phyloP scores from a whole-genome alignment of 1,284 basidiomycete species.

The Ustilago nuda region DNA sequence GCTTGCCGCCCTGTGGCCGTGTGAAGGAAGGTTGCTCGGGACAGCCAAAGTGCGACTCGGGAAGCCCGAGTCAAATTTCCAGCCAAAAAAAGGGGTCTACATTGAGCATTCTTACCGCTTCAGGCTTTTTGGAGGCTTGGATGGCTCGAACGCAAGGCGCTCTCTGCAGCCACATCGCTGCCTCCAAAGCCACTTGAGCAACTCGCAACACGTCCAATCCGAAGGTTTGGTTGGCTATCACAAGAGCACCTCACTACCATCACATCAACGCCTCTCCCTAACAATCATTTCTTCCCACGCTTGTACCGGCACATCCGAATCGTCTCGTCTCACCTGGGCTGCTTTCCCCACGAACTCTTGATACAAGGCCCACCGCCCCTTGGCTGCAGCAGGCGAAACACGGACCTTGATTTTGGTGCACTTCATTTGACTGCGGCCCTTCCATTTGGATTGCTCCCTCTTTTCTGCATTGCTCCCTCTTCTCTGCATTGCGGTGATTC shows the following conservation, averaged over 20 bases:
- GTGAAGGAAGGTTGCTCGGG: slow-evolving; percentile 1
- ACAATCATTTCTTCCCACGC: background rate
- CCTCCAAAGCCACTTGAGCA: slow-evolving; percentile 2
- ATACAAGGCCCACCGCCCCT: background rate
- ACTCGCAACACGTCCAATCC: background rate
- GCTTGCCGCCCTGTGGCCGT: background rate
- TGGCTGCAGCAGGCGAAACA: slow-evolving; percentile 1
- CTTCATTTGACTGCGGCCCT: slow-evolving; percentile 4
- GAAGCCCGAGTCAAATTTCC: background rate
- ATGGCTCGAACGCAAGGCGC: slow-evolving; percentile 6
- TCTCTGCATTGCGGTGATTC: background rate
- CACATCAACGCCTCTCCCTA: background rate
- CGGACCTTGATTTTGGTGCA: background rate
- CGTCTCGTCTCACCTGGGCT: background rate
- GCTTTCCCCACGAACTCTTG: background rate
- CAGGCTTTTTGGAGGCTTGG: background rate
- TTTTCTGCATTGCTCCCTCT: background rate
- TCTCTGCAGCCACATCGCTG: background rate
- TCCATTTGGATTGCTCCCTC: background rate
- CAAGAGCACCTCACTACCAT: background rate
- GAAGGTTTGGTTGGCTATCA: background rate
- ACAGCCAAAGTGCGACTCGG: slow-evolving; percentile 2
- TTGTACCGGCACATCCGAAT: no score
- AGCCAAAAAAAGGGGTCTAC: slow-evolving; percentile 1
- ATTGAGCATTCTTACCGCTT: slow-evolving; percentile 1